phyloP scores from a whole-genome alignment of 352 stramenopile species.

The Nothophytophthora sp. region DNA sequence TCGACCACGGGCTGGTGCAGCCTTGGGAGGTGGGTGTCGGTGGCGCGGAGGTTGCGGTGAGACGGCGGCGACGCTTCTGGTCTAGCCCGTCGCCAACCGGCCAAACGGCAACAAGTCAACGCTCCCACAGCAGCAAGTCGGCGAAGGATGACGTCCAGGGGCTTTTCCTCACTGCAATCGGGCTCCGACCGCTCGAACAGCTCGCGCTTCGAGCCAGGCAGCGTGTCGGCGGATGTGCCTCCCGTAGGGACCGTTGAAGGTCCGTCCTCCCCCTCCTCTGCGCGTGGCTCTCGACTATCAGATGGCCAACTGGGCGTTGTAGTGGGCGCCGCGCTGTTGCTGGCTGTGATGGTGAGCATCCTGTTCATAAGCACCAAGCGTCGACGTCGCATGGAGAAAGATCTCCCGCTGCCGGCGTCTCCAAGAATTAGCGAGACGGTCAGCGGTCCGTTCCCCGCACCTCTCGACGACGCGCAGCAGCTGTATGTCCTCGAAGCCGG shows the following conservation, averaged over 20 bases:
- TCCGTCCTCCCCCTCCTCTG: constrained; percentile 11
- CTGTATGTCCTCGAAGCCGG: constrained; percentile 19
- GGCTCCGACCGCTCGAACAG: neutral
- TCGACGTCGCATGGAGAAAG: constrained; percentile 16
- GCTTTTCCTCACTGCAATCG: constrained; percentile 9
- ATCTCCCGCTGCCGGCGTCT: constrained; percentile 1
- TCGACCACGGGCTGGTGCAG: constrained; percentile 18
- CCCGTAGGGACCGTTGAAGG: constrained; percentile 18
- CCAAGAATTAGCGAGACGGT: constrained; percentile 16
- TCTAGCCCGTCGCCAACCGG: constrained; percentile 10
- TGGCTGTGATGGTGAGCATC: constrained; percentile 18
- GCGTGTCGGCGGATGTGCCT: neutral
- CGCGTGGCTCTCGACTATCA: constrained; percentile 6
- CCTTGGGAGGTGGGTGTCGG: too few relatives aligned
- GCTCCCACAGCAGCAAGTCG: neutral
- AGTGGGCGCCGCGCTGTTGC: constrained; percentile 20
- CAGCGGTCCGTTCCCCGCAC: constrained; percentile 1
- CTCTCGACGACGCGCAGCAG: constrained; percentile 5
- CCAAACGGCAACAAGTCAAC: constrained; percentile 3
- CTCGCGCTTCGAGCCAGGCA: constrained; percentile 6
- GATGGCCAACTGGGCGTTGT: constrained; percentile 26
- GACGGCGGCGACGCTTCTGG: constrained; percentile 5
- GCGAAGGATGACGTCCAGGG: constrained; percentile 11
- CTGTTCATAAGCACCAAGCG: constrained; percentile 22
- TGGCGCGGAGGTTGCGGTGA: constrained; percentile 24